Evolutionary conservation across 441 rosid genomes (phyloP).

Genomic region (Cnidoscolus chayamansa): DNA sequence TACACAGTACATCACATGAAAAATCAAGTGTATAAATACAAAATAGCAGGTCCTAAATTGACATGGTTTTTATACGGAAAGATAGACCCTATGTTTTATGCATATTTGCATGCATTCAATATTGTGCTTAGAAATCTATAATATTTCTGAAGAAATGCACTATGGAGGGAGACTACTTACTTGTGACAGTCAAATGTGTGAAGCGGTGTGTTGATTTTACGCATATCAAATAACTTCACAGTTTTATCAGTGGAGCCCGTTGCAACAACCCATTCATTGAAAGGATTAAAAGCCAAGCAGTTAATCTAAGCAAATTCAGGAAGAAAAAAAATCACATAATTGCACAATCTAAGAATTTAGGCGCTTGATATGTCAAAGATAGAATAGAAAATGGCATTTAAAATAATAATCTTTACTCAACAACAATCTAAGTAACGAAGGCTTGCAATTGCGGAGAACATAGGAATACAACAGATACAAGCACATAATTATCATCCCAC

Average conservation of each 20-base stretch:
- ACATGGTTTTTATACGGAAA: too few relatives aligned
- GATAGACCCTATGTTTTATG: not conserved
- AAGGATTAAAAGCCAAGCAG: constrained; percentile 94
- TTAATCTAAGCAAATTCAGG: constrained; percentile 53
- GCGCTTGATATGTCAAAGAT: not conserved
- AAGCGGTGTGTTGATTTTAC: constrained; percentile 78
- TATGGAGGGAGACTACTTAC: constrained; percentile 37
- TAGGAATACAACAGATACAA: not conserved
- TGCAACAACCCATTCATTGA: constrained; percentile 94
- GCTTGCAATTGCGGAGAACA: not conserved
- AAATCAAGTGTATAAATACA: not conserved
- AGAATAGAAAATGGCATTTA: not conserved
- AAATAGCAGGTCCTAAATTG: not conserved
- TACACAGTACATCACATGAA: constrained; percentile 24
- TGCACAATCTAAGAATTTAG: not conserved
- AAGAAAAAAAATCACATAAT: constrained; percentile 6
- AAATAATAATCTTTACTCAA: not conserved
- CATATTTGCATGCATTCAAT: too few relatives aligned
- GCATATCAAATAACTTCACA: constrained; percentile 83
- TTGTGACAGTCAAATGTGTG: constrained; percentile 92
- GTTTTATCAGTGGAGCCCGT: constrained; percentile 97
- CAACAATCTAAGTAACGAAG: constrained; percentile 14
- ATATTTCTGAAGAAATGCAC: not conserved
- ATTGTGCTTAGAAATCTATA: not conserved
- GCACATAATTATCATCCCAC: not conserved